Evolutionary conservation across 768 basidiomycete species (phyloP).

Genomic region (Hericium coralloides): DNA sequence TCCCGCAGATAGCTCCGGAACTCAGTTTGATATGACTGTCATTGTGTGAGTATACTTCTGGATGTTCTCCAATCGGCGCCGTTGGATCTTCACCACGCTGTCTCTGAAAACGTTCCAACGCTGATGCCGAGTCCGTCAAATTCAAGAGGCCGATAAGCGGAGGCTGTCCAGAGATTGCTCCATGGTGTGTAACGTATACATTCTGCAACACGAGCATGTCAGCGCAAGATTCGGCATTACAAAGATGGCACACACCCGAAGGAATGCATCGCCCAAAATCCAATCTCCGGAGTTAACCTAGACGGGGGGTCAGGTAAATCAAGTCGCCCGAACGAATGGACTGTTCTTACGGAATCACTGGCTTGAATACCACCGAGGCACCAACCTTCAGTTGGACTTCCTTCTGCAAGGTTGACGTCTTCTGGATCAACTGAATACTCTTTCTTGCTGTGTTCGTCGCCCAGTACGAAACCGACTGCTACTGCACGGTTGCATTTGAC

Average conservation of each 20-base stretch:
- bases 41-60: slow-evolving; percentile 8
- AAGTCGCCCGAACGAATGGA: neutral
- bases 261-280: slow-evolving; percentile 50
- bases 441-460: slow-evolving; percentile 22
- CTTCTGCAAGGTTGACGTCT: slow-evolving; percentile 43
- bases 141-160: slow-evolving; percentile 38
- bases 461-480: slow-evolving; percentile 37
- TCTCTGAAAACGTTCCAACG: slow-evolving; percentile 31
- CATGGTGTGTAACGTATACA: slow-evolving; percentile 43
- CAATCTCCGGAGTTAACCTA: slow-evolving; percentile 51
- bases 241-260: slow-evolving; percentile 31
- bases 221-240: neutral
- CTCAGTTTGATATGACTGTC: neutral
- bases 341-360: slow-evolving; percentile 34
- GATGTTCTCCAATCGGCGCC: slow-evolving; percentile 13
- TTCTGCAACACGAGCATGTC: slow-evolving; percentile 27
- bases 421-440: slow-evolving; percentile 42
- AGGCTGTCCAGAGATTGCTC: slow-evolving; percentile 27
- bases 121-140: slow-evolving; percentile 30
- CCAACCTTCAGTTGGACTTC: slow-evolving; percentile 32
- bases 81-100: slow-evolving; percentile 35
- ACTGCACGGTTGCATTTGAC: slow-evolving; percentile 41
- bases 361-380: slow-evolving; percentile 50
- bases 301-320: neutral
- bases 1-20: slow-evolving; percentile 15